phyloP scores from a whole-genome alignment of 352 stramenopile genomes.

The Phytophthora cryptogea region DNA sequence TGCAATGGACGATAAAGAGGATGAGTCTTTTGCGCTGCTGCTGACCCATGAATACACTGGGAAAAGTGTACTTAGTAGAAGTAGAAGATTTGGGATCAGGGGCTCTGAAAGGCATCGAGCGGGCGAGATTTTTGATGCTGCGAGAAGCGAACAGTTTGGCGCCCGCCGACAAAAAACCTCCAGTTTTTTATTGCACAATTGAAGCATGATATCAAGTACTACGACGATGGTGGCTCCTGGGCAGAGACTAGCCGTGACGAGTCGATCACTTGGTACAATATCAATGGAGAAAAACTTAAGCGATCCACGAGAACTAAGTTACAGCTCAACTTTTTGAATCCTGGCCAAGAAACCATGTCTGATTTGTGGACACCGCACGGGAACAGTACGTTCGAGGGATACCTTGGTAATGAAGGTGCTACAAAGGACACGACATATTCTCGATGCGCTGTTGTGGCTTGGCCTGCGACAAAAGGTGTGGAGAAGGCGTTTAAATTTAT shows the following conservation, averaged over 20 bases:
- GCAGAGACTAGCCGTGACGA: too few relatives aligned
- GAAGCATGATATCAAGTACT: constrained; percentile 11
- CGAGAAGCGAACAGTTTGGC: not conserved
- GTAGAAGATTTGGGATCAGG: constrained; percentile 6
- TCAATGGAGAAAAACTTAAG: too few relatives aligned
- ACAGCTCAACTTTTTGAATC: constrained; percentile 21
- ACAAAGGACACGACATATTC: constrained; percentile 26
- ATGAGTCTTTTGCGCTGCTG: constrained; percentile 25
- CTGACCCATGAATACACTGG: constrained; percentile 27
- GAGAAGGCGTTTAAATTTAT: constrained; percentile 18
- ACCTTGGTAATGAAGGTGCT: constrained; percentile 25
- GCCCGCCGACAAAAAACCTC: not conserved
- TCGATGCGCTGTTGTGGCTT: constrained; percentile 23
- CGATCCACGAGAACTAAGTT: too few relatives aligned
- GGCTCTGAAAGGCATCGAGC: constrained; percentile 24
- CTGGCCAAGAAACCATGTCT: constrained; percentile 11
- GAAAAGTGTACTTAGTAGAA: too few relatives aligned
- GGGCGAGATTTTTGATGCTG: constrained; percentile 10
- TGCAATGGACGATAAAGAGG: constrained; percentile 38
- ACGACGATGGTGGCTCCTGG: constrained; percentile 5
- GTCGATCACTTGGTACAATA: too few relatives aligned
- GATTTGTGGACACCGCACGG: constrained; percentile 25
- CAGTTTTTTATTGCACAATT: constrained; percentile 17
- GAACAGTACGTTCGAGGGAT: constrained; percentile 14
- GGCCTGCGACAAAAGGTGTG: not conserved